Evolutionary conservation across 192 early-diverging fungal species (phyloP), one percentile per base, ranked within the genome.

Genomic region (Coemansia sp.): DNA sequence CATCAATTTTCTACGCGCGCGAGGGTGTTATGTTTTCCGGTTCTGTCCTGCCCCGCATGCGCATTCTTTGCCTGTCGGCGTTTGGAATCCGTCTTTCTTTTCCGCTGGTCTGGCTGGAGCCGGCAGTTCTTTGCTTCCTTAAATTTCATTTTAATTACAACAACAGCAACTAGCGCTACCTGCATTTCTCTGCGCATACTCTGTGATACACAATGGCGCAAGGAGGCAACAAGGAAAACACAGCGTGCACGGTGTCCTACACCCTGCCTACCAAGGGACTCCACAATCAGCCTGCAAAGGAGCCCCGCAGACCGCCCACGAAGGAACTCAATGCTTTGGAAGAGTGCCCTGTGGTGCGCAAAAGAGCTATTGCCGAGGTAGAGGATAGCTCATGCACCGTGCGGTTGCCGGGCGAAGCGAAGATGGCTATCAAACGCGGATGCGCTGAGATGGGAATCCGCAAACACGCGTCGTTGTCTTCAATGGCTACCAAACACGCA

Each of bases 371-470:
- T 49, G 64, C 49, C 25, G 60, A 70, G 49, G 38, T 54, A 22
- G 34, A 49, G 5, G 68, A 63, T 4, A 53, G 61, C 55, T 27
- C 12, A 12, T 14, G 48, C 54, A 19, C 57, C 22, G 64, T 65
- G 3, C 48, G 53, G 50, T 25, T 79, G 51, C 71, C 73, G 9
- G 64, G 54, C 34, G 66, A 67, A 64, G 71, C 76, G 23, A 79
- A 79, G 57, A 26, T 32, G 23, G 76, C 76, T 3, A 79, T 79
- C 21, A 73, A 70, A 38, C 76, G 76, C 34, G 49, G 70, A 49
- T 79, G 76, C 30, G 50, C 76, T 0, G 76, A 79, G 57, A 65
- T 79, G 54, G 76, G 76, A 14, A 73, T 79, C 48, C 66, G 71
- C 56, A 69, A 69, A 38, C 64, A 69, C 61, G 50, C 71, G 67